Conservation (phyloP, 306 rosid species). For the Pterocarpus santalinus region DNA sequence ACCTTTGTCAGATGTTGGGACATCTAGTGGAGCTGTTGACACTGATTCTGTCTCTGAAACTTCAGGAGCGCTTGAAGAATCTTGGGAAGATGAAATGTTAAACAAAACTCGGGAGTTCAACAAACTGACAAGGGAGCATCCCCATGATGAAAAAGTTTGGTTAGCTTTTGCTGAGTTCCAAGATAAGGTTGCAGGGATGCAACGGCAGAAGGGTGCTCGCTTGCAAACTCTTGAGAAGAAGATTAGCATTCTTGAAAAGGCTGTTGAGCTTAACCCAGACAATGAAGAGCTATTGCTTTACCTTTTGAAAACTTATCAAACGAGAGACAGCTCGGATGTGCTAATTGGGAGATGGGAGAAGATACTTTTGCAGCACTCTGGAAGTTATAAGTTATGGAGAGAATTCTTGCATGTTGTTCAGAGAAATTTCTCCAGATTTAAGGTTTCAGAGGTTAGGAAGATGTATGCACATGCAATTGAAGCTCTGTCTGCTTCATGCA, state of each 20-base stretch:
- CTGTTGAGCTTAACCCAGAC: slow-evolving; percentile 84
- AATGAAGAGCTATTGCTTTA: slow-evolving; percentile 79
- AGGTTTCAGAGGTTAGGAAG: slow-evolving; percentile 89
- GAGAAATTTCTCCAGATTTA: slow-evolving; percentile 92
- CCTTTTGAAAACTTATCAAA: slow-evolving; percentile 86
- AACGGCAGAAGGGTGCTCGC: slow-evolving; percentile 96
- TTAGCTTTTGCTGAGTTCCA: slow-evolving; percentile 88
- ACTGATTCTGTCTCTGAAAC: slow-evolving; percentile 48
- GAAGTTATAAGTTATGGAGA: slow-evolving; percentile 81
- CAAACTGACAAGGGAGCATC: slow-evolving; percentile 83
- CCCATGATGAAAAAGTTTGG: slow-evolving; percentile 87
- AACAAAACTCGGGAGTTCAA: slow-evolving; percentile 87
- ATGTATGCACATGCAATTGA: slow-evolving; percentile 91
- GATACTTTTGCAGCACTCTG: slow-evolving; percentile 80
- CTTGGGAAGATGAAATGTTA: slow-evolving; percentile 94
- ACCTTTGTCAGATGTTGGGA: slow-evolving; percentile 64
- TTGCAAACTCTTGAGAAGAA: slow-evolving; percentile 93
- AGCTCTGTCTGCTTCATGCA: slow-evolving; percentile 86
- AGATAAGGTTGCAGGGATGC: slow-evolving; percentile 84
- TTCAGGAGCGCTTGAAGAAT: slow-evolving; percentile 67
- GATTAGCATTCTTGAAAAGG: slow-evolving; percentile 96
- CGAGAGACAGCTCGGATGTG: slow-evolving; percentile 81
- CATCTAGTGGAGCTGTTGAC: slow-evolving; percentile 54
- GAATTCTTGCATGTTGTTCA: slow-evolving; percentile 85
- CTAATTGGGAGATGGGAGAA: slow-evolving; percentile 87